Evolutionary conservation across 768 basidiomycete species (phyloP).

Genomic region (Mycena latifolia): DNA sequence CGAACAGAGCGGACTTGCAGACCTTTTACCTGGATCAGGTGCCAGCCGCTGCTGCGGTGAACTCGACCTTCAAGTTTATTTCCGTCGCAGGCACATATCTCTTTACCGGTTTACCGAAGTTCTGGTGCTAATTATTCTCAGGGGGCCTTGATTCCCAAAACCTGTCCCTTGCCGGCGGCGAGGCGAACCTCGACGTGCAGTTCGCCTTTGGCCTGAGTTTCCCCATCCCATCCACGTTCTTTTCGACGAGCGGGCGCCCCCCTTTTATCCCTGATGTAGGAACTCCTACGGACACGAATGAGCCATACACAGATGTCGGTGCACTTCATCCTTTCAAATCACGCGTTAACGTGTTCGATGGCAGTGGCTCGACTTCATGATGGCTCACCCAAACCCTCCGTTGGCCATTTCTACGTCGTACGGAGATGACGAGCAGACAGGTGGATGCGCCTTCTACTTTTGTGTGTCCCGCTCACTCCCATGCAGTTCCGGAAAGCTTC

Average conservation of each 20-base stretch:
- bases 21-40: slow-evolving; percentile 48
- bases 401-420: slow-evolving; percentile 67
- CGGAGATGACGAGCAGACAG: slow-evolving; percentile 67
- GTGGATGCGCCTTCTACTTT: slow-evolving; percentile 39
- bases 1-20: slow-evolving; percentile 58
- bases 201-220: slow-evolving; percentile 56
- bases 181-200: slow-evolving; percentile 66
- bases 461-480: not conserved
- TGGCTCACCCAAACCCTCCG: slow-evolving; percentile 52
- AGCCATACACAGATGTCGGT: slow-evolving; percentile 48
- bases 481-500: slow-evolving; percentile 58
- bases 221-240: slow-evolving; percentile 44
- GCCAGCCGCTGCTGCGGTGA: slow-evolving; percentile 45
- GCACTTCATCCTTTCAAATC: not conserved
- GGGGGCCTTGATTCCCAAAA: slow-evolving; percentile 31
- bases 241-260: slow-evolving; percentile 45
- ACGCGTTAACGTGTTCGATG: not conserved
- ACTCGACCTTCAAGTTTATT: slow-evolving; percentile 48
- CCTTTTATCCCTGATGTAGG: slow-evolving; percentile 57
- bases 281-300: slow-evolving; percentile 56
- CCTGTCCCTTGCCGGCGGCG: slow-evolving; percentile 19
- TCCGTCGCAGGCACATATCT: slow-evolving; percentile 50
- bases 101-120: not conserved
- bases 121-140: not conserved
- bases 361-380: slow-evolving; percentile 52